Percentiles rank a stretch among this genome's conserved stretches.
Evolutionary conservation across 108 stramenopile species (phyloP).

Genomic region (Skeletonema costatum): DNA sequence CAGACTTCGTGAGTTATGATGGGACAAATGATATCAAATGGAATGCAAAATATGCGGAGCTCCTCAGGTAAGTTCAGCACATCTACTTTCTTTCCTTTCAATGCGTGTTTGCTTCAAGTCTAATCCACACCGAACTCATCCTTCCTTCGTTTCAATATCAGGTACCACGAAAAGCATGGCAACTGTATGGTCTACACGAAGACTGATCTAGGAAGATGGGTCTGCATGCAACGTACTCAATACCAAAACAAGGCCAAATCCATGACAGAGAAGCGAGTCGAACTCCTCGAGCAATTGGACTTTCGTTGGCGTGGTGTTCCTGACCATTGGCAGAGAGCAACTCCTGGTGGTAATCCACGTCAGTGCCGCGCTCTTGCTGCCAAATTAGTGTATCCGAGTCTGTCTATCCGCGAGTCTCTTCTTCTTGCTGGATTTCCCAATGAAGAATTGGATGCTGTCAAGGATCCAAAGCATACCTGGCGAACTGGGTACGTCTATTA

Average conservation of each 20-base stretch:
- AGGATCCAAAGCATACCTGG: constrained; percentile 16
- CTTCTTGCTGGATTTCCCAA: constrained; percentile 6
- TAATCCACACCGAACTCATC: background rate
- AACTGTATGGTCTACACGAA: constrained; percentile 17
- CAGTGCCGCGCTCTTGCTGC: constrained; percentile 20
- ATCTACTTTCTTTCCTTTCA: background rate
- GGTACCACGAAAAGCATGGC: constrained; percentile 2
- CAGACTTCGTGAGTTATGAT: constrained; percentile 10
- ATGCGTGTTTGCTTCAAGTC: background rate
- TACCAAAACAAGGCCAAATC: constrained; percentile 1
- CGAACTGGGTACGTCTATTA: constrained; percentile 17
- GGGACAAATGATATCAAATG: constrained; percentile 19
- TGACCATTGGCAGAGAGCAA: background rate
- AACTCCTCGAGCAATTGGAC: constrained; percentile 42
- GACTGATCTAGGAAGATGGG: constrained; percentile 13
- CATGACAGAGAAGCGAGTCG: constrained; percentile 50
- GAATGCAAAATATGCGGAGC: constrained; percentile 10
- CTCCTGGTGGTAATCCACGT: constrained; percentile 12
- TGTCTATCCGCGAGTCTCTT: constrained; percentile 2
- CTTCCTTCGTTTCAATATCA: background rate
- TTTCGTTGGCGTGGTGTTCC: constrained; percentile 45
- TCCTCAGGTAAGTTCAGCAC: constrained; percentile 4
- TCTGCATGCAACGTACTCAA: constrained; percentile 2
- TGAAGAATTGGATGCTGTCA: constrained; percentile 14
- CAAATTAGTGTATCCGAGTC: constrained; percentile 12